Percentiles rank a stretch among this genome's conserved stretches.
Conservation (phyloP, 352 stramenopile genomes). For the Phytophthora pinifolia region DNA sequence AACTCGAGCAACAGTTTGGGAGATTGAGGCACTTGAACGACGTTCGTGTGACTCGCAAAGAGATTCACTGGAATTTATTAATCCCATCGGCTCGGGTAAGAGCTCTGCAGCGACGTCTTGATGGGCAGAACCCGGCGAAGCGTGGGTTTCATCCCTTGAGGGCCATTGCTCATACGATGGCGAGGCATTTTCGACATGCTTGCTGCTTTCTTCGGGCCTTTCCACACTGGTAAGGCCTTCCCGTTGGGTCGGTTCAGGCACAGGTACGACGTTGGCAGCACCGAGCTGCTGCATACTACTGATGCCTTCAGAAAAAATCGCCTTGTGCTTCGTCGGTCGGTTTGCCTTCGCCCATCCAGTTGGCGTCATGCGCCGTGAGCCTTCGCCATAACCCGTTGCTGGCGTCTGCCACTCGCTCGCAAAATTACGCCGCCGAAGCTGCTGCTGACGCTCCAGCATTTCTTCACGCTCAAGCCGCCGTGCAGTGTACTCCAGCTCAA, state of each 20-base stretch:
- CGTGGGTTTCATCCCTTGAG: background rate
- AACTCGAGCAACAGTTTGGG: too few relatives aligned
- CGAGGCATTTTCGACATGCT: background rate
- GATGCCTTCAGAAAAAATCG: background rate
- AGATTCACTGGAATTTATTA: too few relatives aligned
- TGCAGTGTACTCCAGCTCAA: slow-evolving; percentile 61
- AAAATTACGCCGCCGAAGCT: background rate
- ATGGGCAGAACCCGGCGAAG: background rate
- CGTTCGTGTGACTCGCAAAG: too few relatives aligned
- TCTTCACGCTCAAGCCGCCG: slow-evolving; percentile 33
- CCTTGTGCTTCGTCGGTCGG: background rate
- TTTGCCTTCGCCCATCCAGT: background rate
- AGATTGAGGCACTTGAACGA: too few relatives aligned
- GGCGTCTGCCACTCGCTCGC: background rate
- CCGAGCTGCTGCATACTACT: background rate
- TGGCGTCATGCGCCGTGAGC: background rate
- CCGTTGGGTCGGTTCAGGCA: background rate
- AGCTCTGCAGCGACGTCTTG: background rate
- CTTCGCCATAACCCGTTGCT: background rate
- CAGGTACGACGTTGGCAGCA: background rate
- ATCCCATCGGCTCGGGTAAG: background rate
- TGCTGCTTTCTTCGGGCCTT: background rate
- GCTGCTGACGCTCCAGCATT: slow-evolving; percentile 8
- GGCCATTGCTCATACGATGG: background rate
- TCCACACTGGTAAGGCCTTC: rapidly evolving